A percentile compares a stretch with the other conserved stretches of the same genome.
phyloP scores from a whole-genome alignment of 306 rosid species.

The Alnus glutinosa region DNA sequence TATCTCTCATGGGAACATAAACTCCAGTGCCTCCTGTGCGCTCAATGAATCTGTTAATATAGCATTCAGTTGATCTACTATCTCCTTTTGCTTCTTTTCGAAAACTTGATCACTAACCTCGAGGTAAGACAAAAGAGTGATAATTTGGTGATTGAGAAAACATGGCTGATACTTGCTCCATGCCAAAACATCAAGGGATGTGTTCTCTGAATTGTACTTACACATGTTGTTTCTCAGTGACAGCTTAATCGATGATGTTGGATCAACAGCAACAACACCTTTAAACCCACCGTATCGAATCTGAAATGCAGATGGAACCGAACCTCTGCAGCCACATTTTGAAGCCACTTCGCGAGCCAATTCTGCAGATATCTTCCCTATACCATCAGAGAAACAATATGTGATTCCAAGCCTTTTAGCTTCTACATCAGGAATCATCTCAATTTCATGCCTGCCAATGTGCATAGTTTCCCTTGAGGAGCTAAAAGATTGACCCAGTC shows the following conservation, averaged over 20 bases:
- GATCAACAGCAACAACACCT: slow-evolving; percentile 54
- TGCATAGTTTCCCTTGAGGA: slow-evolving; percentile 35
- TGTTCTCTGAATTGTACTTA: slow-evolving; percentile 34
- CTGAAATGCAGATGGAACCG: too few species aligned
- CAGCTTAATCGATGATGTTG: slow-evolving; percentile 28
- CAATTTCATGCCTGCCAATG: slow-evolving; percentile 22
- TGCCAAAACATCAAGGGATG: slow-evolving; percentile 30
- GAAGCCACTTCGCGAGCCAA: slow-evolving; percentile 26
- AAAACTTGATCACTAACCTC: slow-evolving; percentile 37
- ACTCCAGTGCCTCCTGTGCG: slow-evolving; percentile 35
- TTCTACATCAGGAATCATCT: slow-evolving; percentile 37
- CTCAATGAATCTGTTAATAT: slow-evolving; percentile 33
- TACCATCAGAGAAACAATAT: slow-evolving; percentile 52
- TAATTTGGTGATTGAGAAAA: slow-evolving; percentile 43
- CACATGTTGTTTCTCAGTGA: slow-evolving; percentile 43
- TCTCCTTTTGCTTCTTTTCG: slow-evolving; percentile 27
- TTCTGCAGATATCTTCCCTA: slow-evolving; percentile 40
- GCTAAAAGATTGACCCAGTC: slow-evolving; percentile 48
- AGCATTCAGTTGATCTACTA: slow-evolving; percentile 24
- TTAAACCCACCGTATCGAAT: slow-evolving; percentile 6
- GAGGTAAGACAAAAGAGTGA: slow-evolving; percentile 41
- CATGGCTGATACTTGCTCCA: slow-evolving; percentile 47
- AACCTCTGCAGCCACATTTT: too few species aligned
- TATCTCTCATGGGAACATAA: slow-evolving; percentile 33
- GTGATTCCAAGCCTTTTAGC: neutral